These are phyloP conservation scores for Calcarisporium arbuscula DNA, from an alignment of 2,329 filamentous ascomycete genomes.

Conservation along the genomic window DNA sequence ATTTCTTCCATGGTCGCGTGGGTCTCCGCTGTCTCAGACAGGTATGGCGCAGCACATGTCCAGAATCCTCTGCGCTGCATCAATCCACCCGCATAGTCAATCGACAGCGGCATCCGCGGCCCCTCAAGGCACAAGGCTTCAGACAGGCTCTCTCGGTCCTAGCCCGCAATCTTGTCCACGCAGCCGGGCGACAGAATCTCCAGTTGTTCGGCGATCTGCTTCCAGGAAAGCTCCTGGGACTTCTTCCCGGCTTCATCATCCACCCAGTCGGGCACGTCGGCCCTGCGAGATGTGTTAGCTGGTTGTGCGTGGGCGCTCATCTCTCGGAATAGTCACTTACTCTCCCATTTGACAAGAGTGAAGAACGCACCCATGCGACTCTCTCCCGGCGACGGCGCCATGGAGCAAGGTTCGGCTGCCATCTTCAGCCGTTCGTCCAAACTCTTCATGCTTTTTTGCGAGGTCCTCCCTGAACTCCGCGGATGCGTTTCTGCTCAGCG, in stretches of 20 bases:
- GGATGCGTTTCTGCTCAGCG: slow-evolving; percentile 5
- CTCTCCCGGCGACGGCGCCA: slow-evolving; percentile 14
- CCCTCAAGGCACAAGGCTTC: too few species aligned
- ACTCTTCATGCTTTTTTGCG: background rate
- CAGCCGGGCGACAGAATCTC: background rate
- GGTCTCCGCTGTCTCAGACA: too few species aligned
- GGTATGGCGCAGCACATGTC: too few species aligned
- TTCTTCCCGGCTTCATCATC: slow-evolving; percentile 1
- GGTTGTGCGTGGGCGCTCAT: background rate
- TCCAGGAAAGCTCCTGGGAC: slow-evolving; percentile 2
- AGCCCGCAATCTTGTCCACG: background rate
- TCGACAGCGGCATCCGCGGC: too few species aligned
- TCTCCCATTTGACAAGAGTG: slow-evolving; percentile 20
- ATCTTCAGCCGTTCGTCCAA: slow-evolving; percentile 18
- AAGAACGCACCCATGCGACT: slow-evolving; percentile 20
- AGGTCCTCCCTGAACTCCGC: background rate
- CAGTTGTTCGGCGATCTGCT: background rate
- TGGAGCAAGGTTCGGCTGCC: slow-evolving; percentile 22
- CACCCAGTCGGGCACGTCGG: slow-evolving; percentile 1
- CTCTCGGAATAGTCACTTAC: slow-evolving; percentile 12
- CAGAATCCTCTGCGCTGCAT: too few species aligned
- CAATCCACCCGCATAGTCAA: too few species aligned
- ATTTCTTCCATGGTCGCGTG: too few species aligned
- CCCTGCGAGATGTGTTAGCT: background rate
- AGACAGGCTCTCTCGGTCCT: too few species aligned